Percentiles rank a stretch among this genome's conserved stretches.
Evolutionary conservation across 768 basidiomycete genomes (phyloP).

Genomic region (Boletus speciosus): DNA sequence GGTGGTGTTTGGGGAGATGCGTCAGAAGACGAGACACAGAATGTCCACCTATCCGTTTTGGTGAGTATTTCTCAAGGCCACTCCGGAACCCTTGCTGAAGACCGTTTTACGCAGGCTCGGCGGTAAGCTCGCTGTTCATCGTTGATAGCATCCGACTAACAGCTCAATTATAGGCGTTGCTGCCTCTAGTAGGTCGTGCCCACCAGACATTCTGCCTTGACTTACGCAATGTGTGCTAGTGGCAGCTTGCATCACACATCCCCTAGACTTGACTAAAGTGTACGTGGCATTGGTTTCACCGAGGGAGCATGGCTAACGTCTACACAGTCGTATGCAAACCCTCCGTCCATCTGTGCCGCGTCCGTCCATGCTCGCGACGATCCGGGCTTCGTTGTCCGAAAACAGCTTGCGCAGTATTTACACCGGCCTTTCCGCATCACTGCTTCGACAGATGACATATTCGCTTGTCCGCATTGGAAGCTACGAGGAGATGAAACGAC

Average conservation of each 20-base stretch:
- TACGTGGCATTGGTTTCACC: constrained; percentile 31
- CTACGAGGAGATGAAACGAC: constrained; percentile 73
- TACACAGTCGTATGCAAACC: constrained; percentile 77
- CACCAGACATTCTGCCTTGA: not conserved
- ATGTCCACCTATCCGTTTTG: constrained; percentile 34
- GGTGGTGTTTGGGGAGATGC: not conserved
- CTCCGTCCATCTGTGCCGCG: constrained; percentile 46
- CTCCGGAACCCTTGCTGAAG: not conserved
- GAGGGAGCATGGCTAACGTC: constrained; percentile 1
- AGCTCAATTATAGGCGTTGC: constrained; percentile 46
- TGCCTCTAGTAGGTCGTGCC: constrained; percentile 52
- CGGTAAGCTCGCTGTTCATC: constrained; percentile 37
- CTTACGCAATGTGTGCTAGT: constrained; percentile 40
- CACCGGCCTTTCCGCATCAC: constrained; percentile 76
- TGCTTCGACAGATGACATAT: constrained; percentile 89
- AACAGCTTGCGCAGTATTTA: constrained; percentile 75
- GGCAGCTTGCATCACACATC: constrained; percentile 80
- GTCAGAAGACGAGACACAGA: constrained; percentile 9
- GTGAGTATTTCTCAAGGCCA: constrained; percentile 16
- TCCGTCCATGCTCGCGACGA: constrained; percentile 62
- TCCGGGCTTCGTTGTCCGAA: constrained; percentile 60
- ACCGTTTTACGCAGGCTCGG: constrained; percentile 48
- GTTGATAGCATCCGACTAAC: not conserved
- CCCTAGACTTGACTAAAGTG: constrained; percentile 85
- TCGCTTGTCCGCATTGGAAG: constrained; percentile 80